Evolutionary conservation across 371 early-diverging fungal genomes (phyloP), one percentile per base, ranked within the genome.

Genomic region (Choanephora cucurbitarum): DNA sequence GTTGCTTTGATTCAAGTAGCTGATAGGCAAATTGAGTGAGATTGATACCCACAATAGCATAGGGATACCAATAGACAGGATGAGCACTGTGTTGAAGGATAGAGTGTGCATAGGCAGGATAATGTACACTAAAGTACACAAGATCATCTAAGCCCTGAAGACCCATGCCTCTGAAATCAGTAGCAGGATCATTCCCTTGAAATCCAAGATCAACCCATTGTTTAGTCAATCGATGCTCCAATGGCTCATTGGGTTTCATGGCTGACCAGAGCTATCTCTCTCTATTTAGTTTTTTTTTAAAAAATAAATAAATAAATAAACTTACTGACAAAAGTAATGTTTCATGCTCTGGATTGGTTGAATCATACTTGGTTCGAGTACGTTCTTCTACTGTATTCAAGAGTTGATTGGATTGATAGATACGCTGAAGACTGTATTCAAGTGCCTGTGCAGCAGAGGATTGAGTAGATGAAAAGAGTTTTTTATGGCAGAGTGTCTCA

Each of bases 131-230:
- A 67, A 82, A 89, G 62, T 89, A 91, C 2, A 84, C 64, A 23
- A 93, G 73, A 56, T 91, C 87, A 63, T 91, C 87, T 9, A 92
- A 60, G 5, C 85, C 91, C 41, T 88, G 85, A 55, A 89, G 66
- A 6, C 88, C 94, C 92, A 94, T 91, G 22, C 91, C 91, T 28
- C 94, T 79, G 57, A 94, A 94, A 73, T 94, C 94, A 0, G 92
- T 91, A 9, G 94, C 89, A 1, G 92, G 94, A 66, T 92, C 91
- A 18, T 69, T 72, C 34, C 92, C 92, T 59, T 94, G 94, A 59
- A 94, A 94, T 0, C 88, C 90, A 64, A 91, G 80, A 48, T 83
- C 79, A 43, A 71, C 66, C 92, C 92, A 92, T 62, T 90, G 88
- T 52, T 72, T 70, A 6, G 85, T n/a, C n/a, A n/a, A 73, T 17